Conservation (phyloP, 129 eudicot species). For the Ambrosia artemisiifolia region DNA sequence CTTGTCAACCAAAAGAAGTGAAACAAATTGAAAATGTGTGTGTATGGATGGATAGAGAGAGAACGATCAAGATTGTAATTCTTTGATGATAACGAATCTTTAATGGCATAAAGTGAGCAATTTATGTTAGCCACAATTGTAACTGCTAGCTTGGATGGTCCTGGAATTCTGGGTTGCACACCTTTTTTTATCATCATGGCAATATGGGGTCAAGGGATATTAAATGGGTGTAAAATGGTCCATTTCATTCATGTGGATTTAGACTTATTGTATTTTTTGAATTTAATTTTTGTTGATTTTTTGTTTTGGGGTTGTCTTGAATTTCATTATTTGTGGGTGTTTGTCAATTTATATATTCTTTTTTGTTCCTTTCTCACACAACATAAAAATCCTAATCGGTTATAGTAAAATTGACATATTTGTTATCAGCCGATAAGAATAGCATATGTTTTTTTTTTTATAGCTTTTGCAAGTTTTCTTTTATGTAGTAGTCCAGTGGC, state of each 20-base stretch:
- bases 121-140: slow-evolving; percentile 24
- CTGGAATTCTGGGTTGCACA: slow-evolving; percentile 34
- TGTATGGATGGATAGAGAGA: slow-evolving; percentile 18
- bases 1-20: slow-evolving; percentile 6
- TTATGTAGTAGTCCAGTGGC: too few species aligned
- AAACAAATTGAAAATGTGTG: slow-evolving; percentile 17
- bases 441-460: too few species aligned
- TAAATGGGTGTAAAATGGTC: slow-evolving; percentile 14
- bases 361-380: slow-evolving; percentile 28
- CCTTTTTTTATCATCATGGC: slow-evolving; percentile 22
- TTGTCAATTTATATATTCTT: slow-evolving; percentile 9
- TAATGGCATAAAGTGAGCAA: slow-evolving; percentile 20
- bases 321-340: slow-evolving; percentile 10
- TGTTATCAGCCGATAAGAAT: slow-evolving; percentile 4
- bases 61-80: slow-evolving; percentile 10
- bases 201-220: slow-evolving; percentile 13
- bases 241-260: slow-evolving; percentile 29
- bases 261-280: slow-evolving; percentile 8
- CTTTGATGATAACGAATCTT: not conserved
- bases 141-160: slow-evolving; percentile 18
- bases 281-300: not conserved
- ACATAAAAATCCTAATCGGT: not conserved
- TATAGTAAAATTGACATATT: not conserved
- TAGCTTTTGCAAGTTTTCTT: too few species aligned
- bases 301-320: slow-evolving; percentile 22